Conservation (phyloP, 2,329 filamentous ascomycete species). For the Didymellaceae sp. region DNA sequence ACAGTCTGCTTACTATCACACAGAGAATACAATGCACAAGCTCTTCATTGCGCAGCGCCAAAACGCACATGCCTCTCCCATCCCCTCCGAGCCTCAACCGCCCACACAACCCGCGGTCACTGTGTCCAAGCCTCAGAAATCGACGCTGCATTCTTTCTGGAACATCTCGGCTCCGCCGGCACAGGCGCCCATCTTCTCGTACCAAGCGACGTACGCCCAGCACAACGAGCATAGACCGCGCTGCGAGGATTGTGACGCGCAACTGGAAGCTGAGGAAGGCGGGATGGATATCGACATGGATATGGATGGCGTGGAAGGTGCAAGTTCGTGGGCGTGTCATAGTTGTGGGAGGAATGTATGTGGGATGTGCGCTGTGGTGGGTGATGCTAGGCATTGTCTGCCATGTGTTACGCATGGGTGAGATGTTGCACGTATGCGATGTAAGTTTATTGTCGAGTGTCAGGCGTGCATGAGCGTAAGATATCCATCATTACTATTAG, state of each 20-base stretch:
- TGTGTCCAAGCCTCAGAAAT: constrained; percentile 46
- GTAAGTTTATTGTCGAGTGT: too few relatives aligned
- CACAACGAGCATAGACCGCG: constrained; percentile 22
- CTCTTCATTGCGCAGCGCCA: constrained; percentile 54
- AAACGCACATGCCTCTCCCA: constrained; percentile 38
- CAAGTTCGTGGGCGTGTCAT: constrained; percentile 45
- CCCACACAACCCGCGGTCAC: constrained; percentile 12
- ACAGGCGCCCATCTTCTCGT: constrained; percentile 25
- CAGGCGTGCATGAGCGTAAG: not conserved
- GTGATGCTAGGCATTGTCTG: constrained; percentile 49
- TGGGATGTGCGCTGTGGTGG: constrained; percentile 51
- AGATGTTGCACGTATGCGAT: not conserved
- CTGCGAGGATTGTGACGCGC: constrained; percentile 55
- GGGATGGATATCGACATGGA: constrained; percentile 51
- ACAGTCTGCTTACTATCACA: not conserved
- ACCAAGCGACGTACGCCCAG: constrained; percentile 19
- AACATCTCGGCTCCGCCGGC: constrained; percentile 46
- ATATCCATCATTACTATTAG: constrained; percentile 14
- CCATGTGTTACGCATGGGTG: constrained; percentile 45
- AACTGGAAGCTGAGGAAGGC: constrained; percentile 36
- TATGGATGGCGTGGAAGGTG: constrained; percentile 33
- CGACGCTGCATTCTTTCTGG: constrained; percentile 58
- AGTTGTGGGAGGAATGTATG: constrained; percentile 51
- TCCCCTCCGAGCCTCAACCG: constrained; percentile 31
- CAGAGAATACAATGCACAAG: constrained; percentile 55